Base-by-base conservation (phyloP, 495 filamentous ascomycete genomes). In the Penicillium manginii region DNA sequence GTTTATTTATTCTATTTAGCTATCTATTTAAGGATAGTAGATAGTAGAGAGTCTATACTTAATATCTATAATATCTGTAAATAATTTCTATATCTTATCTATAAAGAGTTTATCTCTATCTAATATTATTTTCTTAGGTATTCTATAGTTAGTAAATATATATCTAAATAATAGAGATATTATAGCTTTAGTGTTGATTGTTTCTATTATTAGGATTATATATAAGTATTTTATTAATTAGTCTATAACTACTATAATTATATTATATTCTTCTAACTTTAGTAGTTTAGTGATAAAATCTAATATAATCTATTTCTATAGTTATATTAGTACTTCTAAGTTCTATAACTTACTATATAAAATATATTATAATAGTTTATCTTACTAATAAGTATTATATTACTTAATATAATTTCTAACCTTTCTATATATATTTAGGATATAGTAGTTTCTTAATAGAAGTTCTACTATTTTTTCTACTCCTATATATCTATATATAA, bases 21-120 rank as follows among this genome's bases (percentile, higher is more conserved):
- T 60, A 64, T 74, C 58, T 2, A 65, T 73, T 43, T 73, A 37
- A 1, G 68, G 62, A 32, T 77, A 60, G 32, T 60, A 67, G 0
- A 66, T 64, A 0, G 69, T 69, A n/a, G 62, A 70, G 2, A 71
- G 50, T 23, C 45, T 45, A 4, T 17, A 6, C 3, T 50, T 17
- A 14, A 64, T 14, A n/a, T n/a, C n/a, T n/a, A n/a, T n/a, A n/a
- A n/a, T n/a, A n/a, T n/a, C n/a, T n/a, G n/a, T n/a, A n/a, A n/a
- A n/a, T n/a, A n/a, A n/a, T n/a, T n/a, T n/a, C n/a, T n/a, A n/a
- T n/a, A n/a, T n/a, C n/a, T n/a, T n/a, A n/a, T n/a, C n/a, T n/a
- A n/a, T n/a, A n/a, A n/a, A n/a, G n/a, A n/a, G n/a, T n/a, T n/a
- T n/a, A n/a, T n/a, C n/a, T n/a, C n/a, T n/a, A n/a, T n/a, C n/a